Conservation (phyloP, 2,329 filamentous ascomycete genomes). For the Xylariaceae sp. region DNA sequence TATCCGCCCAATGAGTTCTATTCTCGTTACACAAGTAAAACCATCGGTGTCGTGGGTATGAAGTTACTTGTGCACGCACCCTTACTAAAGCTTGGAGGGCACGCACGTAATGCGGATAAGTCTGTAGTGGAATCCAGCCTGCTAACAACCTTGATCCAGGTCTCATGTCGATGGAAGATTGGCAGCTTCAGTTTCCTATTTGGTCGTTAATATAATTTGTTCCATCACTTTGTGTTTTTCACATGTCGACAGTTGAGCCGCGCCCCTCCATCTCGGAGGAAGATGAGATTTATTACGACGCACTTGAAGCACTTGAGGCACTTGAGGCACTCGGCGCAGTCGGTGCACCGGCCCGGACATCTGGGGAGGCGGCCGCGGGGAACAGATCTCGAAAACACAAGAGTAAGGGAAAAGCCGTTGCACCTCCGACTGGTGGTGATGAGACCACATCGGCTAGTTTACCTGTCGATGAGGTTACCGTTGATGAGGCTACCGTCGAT, state of each 20-base stretch:
- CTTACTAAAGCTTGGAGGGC: background rate
- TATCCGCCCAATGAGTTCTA: too few species aligned
- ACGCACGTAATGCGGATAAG: conserved; percentile 18
- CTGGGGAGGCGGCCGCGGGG: conserved; percentile 8
- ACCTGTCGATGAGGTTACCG: conserved; percentile 32
- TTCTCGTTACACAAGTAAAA: background rate
- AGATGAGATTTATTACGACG: conserved; percentile 1
- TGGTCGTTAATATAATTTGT: background rate
- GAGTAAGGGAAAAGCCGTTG: conserved; percentile 28
- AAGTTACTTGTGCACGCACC: too few species aligned
- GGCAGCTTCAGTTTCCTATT: conserved; percentile 1
- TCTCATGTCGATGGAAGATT: conserved; percentile 1
- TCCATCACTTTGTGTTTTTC: conserved; percentile 3
- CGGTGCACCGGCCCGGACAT: conserved; percentile 4
- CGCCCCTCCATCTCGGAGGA: conserved; percentile 23
- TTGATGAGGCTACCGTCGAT: conserved; percentile 50
- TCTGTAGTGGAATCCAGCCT: conserved; percentile 14
- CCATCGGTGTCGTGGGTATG: conserved; percentile 3
- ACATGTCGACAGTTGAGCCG: conserved; percentile 11
- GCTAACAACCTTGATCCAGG: conserved; percentile 1
- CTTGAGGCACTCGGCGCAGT: background rate
- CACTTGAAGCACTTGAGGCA: too few species aligned
- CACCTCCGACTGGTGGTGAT: background rate
- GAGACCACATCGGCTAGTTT: conserved; percentile 6
- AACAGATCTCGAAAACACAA: conserved; percentile 20